phyloP scores from a whole-genome alignment of 2,329 filamentous ascomycete genomes.

The Amauroascus niger region DNA sequence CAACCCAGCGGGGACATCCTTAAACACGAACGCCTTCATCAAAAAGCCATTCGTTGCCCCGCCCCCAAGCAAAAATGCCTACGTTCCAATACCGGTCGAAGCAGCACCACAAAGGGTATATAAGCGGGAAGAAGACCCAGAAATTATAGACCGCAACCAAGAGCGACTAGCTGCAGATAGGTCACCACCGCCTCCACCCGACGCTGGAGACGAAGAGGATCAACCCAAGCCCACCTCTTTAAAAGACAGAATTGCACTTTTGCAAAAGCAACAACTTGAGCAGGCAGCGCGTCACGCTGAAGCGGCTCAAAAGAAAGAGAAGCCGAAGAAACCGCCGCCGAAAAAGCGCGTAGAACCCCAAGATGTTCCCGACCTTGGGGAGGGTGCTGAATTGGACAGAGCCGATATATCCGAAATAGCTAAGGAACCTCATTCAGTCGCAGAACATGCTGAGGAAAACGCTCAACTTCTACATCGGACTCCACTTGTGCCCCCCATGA shows the following conservation, averaged over 20 bases:
- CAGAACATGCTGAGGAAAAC: constrained; percentile 18
- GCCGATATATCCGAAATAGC: constrained; percentile 27
- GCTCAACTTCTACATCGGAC: constrained; percentile 24
- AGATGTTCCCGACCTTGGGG: constrained; percentile 23
- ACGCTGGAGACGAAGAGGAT: constrained; percentile 53
- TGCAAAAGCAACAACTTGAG: constrained; percentile 90
- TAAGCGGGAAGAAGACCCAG: constrained; percentile 74
- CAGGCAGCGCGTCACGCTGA: constrained; percentile 76
- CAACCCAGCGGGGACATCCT: constrained; percentile 59
- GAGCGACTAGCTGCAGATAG: constrained; percentile 29
- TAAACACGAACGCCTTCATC: constrained; percentile 60
- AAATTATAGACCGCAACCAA: constrained; percentile 27
- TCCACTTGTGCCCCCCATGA: constrained; percentile 26
- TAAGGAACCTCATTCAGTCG: constrained; percentile 31
- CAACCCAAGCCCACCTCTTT: constrained; percentile 84
- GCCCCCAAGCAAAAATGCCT: constrained; percentile 85
- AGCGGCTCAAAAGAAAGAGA: constrained; percentile 70
- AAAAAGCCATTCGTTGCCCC: constrained; percentile 96
- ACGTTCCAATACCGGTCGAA: constrained; percentile 65
- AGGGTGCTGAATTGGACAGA: constrained; percentile 25
- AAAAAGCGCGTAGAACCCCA: constrained; percentile 49
- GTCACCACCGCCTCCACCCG: constrained; percentile 23
- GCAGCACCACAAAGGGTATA: constrained; percentile 65
- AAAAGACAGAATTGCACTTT: constrained; percentile 86
- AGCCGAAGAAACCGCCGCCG: constrained; percentile 64